These are phyloP conservation scores for Fusarium sp. DNA, from an alignment of 2,329 filamentous ascomycete species.

Conservation along the genomic window DNA sequence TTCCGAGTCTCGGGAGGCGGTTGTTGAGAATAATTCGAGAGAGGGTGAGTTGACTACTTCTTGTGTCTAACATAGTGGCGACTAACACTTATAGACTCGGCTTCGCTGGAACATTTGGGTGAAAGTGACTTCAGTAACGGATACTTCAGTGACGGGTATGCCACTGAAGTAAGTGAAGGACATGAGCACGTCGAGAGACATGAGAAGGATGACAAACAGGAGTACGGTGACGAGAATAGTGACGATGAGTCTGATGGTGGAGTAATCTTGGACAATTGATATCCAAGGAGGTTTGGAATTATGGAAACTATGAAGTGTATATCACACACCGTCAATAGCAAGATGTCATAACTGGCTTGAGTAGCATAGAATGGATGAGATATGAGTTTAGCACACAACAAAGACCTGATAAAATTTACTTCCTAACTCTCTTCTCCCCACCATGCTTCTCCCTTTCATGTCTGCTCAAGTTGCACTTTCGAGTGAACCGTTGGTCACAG, in stretches of 20 bases:
- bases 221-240: conserved; percentile 1
- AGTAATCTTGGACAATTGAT: not conserved
- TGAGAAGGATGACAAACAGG: not conserved
- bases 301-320: not conserved
- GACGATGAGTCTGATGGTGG: conserved; percentile 29
- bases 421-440: conserved; percentile 15
- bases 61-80: not conserved
- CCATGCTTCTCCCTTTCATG: conserved; percentile 21
- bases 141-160: not conserved
- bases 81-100: conserved; percentile 3
- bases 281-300: not conserved
- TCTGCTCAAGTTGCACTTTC: conserved; percentile 14
- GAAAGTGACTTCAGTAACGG: not conserved
- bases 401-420: not conserved
- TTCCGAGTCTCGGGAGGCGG: conserved; percentile 8
- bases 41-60: conserved; percentile 4
- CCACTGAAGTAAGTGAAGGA: not conserved
- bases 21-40: not conserved
- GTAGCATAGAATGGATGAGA: not conserved
- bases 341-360: not conserved
- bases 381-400: not conserved
- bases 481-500: conserved; percentile 18
- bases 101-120: conserved; percentile 12
- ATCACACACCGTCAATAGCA: not conserved
- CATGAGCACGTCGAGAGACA: not conserved